Evolutionary conservation across 441 rosid genomes (phyloP), one percentile per base, ranked within the genome.

Genomic region (Gossypium gossypioides): DNA sequence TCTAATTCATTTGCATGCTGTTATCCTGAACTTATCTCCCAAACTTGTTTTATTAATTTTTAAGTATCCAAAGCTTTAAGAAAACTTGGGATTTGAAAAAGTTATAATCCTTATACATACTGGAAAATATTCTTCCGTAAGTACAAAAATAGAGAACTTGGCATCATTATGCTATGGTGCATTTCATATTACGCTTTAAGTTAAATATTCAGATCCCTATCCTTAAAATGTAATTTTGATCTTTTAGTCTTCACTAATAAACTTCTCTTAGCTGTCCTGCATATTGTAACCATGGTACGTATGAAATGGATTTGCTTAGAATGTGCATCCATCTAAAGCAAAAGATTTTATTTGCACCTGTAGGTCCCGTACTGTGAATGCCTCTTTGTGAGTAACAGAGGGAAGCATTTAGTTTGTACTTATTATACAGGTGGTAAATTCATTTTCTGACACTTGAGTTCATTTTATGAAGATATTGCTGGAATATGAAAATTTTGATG

Each of bases 391-490:
- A 22, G 66, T 27, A 32, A 27, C 40, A 15, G 46, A 21, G 61
- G 68, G 64, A 27, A 65, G 68, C 62, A 57, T 55, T 60, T 55
- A 25, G 42, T 42, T 56, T 10, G 21, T 18, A 46, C 25, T 21
- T 12, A 24, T 71, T 16, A 24, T 52, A 16, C 22, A 24, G 13
- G 22, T 21, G 72, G 48, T 72, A 59, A 34, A 52, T 42, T 52
- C 19, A 51, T 54, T 59, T 56, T 48, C 75, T 66, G 50, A 67
- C 44, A 25, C 42, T 37, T 76, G 71, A 42, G 67, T 63, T 46
- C 68, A 21, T 64, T 66, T 75, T 71, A 60, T 77, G 61, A 34
- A 91, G 98, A 72, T 86, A 75, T 48, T 81, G 83, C 64, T 92
- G 82, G 82, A 84, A 32, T 65, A 71, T 74, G 79, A 68, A 64